Percentiles rank a stretch among this genome's conserved stretches.
phyloP scores from a whole-genome alignment of 2,329 filamentous ascomycete genomes.

The Diaporthe citri region DNA sequence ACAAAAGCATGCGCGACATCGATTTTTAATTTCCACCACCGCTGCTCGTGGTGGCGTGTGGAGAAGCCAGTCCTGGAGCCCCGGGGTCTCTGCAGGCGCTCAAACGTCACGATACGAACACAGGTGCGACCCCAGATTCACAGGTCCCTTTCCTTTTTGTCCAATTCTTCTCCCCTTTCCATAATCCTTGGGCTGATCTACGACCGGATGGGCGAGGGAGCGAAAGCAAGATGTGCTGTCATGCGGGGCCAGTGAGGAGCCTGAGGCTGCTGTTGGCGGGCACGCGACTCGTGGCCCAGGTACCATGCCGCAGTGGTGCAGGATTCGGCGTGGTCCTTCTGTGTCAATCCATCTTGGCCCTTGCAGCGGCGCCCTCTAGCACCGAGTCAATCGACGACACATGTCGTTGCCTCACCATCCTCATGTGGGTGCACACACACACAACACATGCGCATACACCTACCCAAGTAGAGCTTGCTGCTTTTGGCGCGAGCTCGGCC shows the following conservation, averaged over 20 bases:
- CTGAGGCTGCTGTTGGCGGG: constrained; percentile 10
- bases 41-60: constrained; percentile 6
- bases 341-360: constrained; percentile 11
- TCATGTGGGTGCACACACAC: background rate
- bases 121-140: constrained; percentile 20
- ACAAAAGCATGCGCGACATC: constrained; percentile 6
- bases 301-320: background rate
- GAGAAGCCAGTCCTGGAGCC: background rate
- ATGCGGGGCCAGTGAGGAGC: background rate
- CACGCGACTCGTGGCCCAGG: constrained; percentile 21
- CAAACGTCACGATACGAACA: constrained; percentile 7
- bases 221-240: constrained; percentile 23
- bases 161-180: background rate
- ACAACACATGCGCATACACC: background rate
- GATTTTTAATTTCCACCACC: constrained; percentile 16
- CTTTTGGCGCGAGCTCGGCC: background rate
- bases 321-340: constrained; percentile 1
- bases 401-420: background rate
- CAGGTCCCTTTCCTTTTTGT: background rate
- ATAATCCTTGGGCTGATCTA: constrained; percentile 5
- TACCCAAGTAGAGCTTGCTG: background rate
- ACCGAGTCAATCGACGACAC: constrained; percentile 20
- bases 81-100: background rate
- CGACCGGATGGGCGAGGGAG: constrained; percentile 2
- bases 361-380: background rate